Conservation (phyloP, 164 flowering plant species). For the Dillenia suffruticosa region DNA sequence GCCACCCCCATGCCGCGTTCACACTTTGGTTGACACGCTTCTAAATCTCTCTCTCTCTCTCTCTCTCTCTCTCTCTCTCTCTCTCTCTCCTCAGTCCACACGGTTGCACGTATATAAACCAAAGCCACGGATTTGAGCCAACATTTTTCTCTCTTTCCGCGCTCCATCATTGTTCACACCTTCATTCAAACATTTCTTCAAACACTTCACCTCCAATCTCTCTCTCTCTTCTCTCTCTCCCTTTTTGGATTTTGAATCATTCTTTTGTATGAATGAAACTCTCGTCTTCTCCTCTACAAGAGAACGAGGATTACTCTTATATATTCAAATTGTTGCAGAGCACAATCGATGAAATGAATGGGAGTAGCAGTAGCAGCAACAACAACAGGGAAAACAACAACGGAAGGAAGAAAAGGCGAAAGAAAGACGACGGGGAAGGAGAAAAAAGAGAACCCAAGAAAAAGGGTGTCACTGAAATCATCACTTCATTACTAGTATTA, state of each 20-base stretch:
- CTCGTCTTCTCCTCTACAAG: constrained; percentile 1
- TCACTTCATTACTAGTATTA: constrained; percentile 38
- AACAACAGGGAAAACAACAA: background rate
- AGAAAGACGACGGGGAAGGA: background rate
- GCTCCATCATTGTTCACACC: background rate
- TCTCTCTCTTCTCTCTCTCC: background rate
- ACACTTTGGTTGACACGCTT: no score
- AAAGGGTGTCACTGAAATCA: constrained; percentile 29
- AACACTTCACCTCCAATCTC: background rate
- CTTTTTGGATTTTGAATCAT: background rate
- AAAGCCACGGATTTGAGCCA: background rate
- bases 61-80: no score
- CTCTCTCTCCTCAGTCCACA: no score
- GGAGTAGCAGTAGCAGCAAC: background rate
- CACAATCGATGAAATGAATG: constrained; percentile 17
- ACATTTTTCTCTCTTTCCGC: background rate
- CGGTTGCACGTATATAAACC: background rate
- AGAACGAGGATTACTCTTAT: constrained; percentile 1
- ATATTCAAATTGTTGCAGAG: constrained; percentile 3
- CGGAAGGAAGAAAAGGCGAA: no score
- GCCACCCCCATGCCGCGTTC: no score
- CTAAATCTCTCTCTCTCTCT: no score
- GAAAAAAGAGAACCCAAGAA: constrained; percentile 4
- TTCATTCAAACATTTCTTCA: background rate
- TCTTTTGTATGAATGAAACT: constrained; percentile 11